Evolutionary conservation across 805 yeast genomes (phyloP), one percentile per base, ranked within the genome.

Genomic region (Crinitomyces ghanaensis): DNA sequence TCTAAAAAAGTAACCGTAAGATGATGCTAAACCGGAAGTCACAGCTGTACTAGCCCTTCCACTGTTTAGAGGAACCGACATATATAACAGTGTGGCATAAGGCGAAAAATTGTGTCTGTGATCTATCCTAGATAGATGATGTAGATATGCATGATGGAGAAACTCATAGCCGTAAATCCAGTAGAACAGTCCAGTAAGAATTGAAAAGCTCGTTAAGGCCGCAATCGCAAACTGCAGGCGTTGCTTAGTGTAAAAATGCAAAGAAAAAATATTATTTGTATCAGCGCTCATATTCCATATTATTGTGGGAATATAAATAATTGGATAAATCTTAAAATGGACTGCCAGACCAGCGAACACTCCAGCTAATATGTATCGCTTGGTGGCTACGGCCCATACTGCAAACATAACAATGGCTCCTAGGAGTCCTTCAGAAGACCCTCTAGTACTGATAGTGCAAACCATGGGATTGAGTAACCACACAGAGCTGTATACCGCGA

Each of bases 391-490:
- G 1, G 59, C 55, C 58, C 59, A 60, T 19, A 59, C 48, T 26
- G 75, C 58, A 5, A 66, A 50, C 66, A 84, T 69, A 3, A 85
- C 68, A 43, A 88, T 60, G 20, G 82, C 85, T 2, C 93, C 83
- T 29, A 91, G 56, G 1, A 91, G 65, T 40, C 95, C 85, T 50
- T 91, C 98, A 0, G 95, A 79, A 18, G 91, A 81, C 1, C 98
- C 98, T 29, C 98, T 65, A 0, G 96, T 84, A 43, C 88, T 76
- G 31, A 91, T 91, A 1, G 94, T 84, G 20, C 78, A 72, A 1
- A 86, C 97, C 91, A 91, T 81, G 11, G 98, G 97, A 52, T 91
- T 91, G 44, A 84, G 63, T 13, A 91, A 63, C 97, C 97, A 91
- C 4, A 88, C 58, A 2, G 77, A 55, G 8, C 75, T 54, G 19